phyloP scores from a whole-genome alignment of 768 basidiomycete genomes.

The Suillus hirtellus region DNA sequence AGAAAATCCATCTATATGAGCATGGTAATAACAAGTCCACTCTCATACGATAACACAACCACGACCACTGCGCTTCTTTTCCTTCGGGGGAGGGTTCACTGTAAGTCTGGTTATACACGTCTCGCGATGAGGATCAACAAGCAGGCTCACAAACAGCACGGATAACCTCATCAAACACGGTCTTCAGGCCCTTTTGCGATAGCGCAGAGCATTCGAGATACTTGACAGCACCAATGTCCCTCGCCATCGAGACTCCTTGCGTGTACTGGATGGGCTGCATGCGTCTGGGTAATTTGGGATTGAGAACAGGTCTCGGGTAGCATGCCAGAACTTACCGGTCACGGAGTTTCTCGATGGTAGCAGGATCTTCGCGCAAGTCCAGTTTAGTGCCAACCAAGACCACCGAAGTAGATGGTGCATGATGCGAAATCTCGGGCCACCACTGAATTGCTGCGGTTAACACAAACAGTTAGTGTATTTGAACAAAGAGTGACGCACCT shows the following conservation, averaged over 20 bases:
- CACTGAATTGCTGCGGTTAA: conserved; percentile 51
- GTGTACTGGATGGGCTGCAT: conserved; percentile 94
- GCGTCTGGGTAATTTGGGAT: conserved; percentile 49
- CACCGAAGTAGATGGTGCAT: conserved; percentile 91
- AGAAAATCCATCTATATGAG: conserved; percentile 35
- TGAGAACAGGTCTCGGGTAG: conserved; percentile 8
- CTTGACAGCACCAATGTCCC: conserved; percentile 94
- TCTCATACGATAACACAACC: conserved; percentile 75
- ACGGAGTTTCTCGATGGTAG: conserved; percentile 88
- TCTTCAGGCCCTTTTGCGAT: conserved; percentile 98
- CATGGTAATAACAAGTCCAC: conserved; percentile 23
- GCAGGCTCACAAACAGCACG: conserved; percentile 83
- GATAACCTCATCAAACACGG: conserved; percentile 98
- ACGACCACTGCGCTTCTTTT: conserved; percentile 42
- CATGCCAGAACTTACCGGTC: conserved; percentile 63
- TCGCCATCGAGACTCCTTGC: conserved; percentile 87
- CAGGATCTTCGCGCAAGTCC: conserved; percentile 93
- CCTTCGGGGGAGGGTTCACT: conserved; percentile 81
- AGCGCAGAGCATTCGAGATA: conserved; percentile 95
- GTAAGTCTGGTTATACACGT: conserved; percentile 11
- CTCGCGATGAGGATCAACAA: conserved; percentile 8
- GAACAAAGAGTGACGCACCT: conserved; percentile 52
- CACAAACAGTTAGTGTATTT: conserved; percentile 12
- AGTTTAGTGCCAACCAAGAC: conserved; percentile 97
- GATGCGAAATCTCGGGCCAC: conserved; percentile 97